A percentile compares a stretch with the other conserved stretches of the same genome.
phyloP scores from a whole-genome alignment of 1,284 basidiomycete genomes.

The Pseudozyma pruni region DNA sequence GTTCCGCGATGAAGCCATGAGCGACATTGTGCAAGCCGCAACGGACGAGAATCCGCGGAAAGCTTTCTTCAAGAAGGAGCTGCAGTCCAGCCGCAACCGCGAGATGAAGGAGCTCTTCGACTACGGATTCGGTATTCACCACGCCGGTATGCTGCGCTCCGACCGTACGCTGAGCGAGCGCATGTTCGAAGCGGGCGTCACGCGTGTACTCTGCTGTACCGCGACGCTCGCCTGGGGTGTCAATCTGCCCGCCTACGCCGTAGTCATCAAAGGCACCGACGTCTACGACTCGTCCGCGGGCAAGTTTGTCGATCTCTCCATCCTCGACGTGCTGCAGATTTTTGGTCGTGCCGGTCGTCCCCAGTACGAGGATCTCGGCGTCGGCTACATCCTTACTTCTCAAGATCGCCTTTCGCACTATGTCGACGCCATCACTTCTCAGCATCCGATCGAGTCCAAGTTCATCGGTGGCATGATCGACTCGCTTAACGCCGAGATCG shows the following conservation, averaged over 20 bases:
- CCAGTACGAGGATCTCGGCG: conserved; percentile 92
- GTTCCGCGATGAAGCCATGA: conserved; percentile 77
- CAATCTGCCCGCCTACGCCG: conserved; percentile 97
- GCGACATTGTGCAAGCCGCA: conserved; percentile 75
- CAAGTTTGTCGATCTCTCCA: conserved; percentile 88
- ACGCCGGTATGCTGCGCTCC: conserved; percentile 95
- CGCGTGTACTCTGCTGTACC: conserved; percentile 96
- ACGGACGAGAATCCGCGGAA: conserved; percentile 51
- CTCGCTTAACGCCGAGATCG: conserved; percentile 92
- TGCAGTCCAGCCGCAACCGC: conserved; percentile 85
- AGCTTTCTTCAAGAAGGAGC: conserved; percentile 76
- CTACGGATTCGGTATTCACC: conserved; percentile 92
- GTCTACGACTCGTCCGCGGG: conserved; percentile 74
- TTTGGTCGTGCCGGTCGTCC: conserved; percentile 98
- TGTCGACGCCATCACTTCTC: conserved; percentile 83
- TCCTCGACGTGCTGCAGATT: conserved; percentile 93
- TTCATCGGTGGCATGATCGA: conserved; percentile 87
- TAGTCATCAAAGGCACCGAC: conserved; percentile 96
- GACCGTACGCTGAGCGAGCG: conserved; percentile 96
- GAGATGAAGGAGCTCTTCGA: conserved; percentile 97
- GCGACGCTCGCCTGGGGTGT: conserved; percentile 99
- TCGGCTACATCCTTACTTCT: conserved; percentile 95
- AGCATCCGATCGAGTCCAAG: conserved; percentile 96
- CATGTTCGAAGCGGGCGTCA: conserved; percentile 88
- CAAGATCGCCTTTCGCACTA: conserved; percentile 94